Evolutionary conservation across 2,329 filamentous ascomycete genomes (phyloP), one percentile per base, ranked within the genome.

Genomic region (Parastagonospora avenae): DNA sequence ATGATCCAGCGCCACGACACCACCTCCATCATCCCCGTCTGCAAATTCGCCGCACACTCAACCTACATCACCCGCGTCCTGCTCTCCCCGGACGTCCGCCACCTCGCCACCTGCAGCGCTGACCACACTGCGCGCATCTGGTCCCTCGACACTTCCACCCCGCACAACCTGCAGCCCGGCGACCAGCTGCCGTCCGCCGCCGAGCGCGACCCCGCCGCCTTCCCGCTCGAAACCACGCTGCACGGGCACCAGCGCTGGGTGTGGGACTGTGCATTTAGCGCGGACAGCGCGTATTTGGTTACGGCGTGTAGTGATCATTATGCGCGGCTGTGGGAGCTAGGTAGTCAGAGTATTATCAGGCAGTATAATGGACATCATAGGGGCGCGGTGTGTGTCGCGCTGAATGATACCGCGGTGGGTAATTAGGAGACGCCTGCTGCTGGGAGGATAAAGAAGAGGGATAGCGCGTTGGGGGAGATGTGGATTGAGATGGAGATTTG

Each of bases 121-220:
- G 92, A 97, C 75, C 92, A 97, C 76, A 90, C 93, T 0, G 92
- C 92, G 55, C 93, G 95, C 74, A 97, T 99, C 64, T 99, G 94
- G 94, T 90, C 92, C 64, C 89, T 97, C 39, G 90, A 95, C 67
- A 64, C 70, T 4, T 54, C 60, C 4, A 58, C 65, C 2, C 71
- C 73, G 1, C 71, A 74, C 55, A 74, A 74, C 47, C 62, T 68
- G 15, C 63, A 57, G 11, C 62, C 64, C 7, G 57, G 57, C 38
- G 70, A 73, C 55, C 62, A 69, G 12, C 57, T 73, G 1, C 71
- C 70, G 0, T 41, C 52, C 15, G 69, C 66, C n/a, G 59, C 62
- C 15, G 73, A 75, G 19, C 69, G 72, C 45, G 72, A 74, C 66
- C 76, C 70, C 8, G 84, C 81, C 72, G 87, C 80, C 36, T 94